These are phyloP conservation scores for Fagopyrum tataricum DNA, from an alignment of 148 eudicot genomes.

Conservation along the genomic window DNA sequence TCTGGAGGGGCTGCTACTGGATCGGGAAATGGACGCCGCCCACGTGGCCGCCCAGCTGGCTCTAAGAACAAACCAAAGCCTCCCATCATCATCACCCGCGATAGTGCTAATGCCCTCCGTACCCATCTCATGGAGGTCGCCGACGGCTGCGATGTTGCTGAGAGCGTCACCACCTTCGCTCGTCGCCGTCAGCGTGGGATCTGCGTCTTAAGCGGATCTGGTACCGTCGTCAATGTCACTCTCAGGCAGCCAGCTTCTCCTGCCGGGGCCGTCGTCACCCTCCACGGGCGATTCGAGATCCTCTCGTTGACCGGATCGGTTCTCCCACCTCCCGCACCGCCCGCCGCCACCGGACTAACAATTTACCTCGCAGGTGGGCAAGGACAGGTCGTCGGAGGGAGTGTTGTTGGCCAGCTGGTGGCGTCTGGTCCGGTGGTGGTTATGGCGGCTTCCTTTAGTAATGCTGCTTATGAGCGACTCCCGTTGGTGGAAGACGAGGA, in stretches of 20 bases:
- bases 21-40: constrained; percentile 39
- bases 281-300: constrained; percentile 74
- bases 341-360: constrained; percentile 61
- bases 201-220: constrained; percentile 56
- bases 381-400: constrained; percentile 73
- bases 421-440: constrained; percentile 67
- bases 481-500: constrained; percentile 58
- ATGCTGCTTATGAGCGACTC: constrained; percentile 61
- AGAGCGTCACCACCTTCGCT: constrained; percentile 49
- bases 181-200: constrained; percentile 64
- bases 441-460: constrained; percentile 66
- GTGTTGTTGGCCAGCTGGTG: constrained; percentile 54
- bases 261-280: constrained; percentile 41
- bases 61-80: constrained; percentile 69
- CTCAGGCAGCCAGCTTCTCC: constrained; percentile 53
- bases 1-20: constrained; percentile 20
- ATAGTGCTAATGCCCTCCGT: constrained; percentile 63
- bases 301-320: constrained; percentile 53
- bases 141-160: constrained; percentile 48
- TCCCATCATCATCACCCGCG: constrained; percentile 60
- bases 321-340: constrained; percentile 70
- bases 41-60: constrained; percentile 64
- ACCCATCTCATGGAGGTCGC: constrained; percentile 60
- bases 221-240: constrained; percentile 57
- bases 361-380: constrained; percentile 66